Evolutionary conservation across 805 yeast genomes (phyloP).

Genomic region (Candida piceae): DNA sequence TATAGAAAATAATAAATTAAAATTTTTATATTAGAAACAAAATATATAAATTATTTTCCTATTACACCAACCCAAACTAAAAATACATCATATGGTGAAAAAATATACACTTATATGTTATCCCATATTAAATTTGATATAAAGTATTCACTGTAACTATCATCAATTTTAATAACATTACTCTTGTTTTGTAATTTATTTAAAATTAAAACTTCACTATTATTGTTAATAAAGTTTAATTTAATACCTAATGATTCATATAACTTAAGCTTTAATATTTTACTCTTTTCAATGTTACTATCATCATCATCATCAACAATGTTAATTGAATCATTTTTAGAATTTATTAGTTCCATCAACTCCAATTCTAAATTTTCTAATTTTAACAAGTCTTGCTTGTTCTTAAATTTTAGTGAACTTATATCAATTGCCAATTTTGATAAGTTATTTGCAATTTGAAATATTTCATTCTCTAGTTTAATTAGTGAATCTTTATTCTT

Average conservation of each 20-base stretch:
- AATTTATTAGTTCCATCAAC: slow-evolving; percentile 17
- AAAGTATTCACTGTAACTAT: slow-evolving; percentile 59
- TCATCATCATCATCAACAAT: background rate
- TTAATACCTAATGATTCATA: slow-evolving; percentile 56
- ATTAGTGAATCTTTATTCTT: slow-evolving; percentile 28
- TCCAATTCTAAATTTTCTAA: slow-evolving; percentile 31
- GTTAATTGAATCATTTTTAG: slow-evolving; percentile 23
- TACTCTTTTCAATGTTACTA: slow-evolving; percentile 23
- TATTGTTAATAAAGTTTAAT: slow-evolving; percentile 37
- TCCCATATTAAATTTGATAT: slow-evolving; percentile 80
- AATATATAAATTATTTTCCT: slow-evolving; percentile 4
- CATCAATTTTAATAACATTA: slow-evolving; percentile 45
- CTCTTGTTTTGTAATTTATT: slow-evolving; percentile 43
- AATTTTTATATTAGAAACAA: background rate
- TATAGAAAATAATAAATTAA: background rate
- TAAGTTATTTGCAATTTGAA: slow-evolving; percentile 47
- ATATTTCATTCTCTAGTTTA: slow-evolving; percentile 39
- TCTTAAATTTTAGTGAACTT: slow-evolving; percentile 34
- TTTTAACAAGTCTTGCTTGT: slow-evolving; percentile 34
- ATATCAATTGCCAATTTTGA: slow-evolving; percentile 44
- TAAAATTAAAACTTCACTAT: slow-evolving; percentile 37
- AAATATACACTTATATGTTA: slow-evolving; percentile 29
- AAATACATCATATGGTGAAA: background rate
- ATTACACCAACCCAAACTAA: background rate
- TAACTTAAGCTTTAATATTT: slow-evolving; percentile 50